Base-by-base conservation (phyloP, 305 asterid species). In the Caryopteris hybrid region DNA sequence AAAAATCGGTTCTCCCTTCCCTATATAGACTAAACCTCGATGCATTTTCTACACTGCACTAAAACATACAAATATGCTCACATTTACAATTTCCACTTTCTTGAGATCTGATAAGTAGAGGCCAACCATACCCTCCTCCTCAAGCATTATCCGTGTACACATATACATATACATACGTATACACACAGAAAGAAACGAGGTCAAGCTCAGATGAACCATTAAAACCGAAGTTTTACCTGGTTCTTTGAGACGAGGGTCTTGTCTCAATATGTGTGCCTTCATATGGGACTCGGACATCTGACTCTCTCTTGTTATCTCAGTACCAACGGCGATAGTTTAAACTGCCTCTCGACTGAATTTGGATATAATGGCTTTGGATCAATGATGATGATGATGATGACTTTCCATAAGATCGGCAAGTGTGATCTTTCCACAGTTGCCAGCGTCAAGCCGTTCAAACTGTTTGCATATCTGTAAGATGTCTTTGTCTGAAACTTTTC, bases 341-440 rank as follows among this genome's bases (percentile, higher is more conserved):
- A 23, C 11, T 16, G 21, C 22, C 43, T 1, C n/a, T 14, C 4
- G 11, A 25, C 50, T 41, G 63, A 17, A 23, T 23, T 31, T n/a
- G 20, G 54, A 47, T 8, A 18, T 58, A 31, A 46, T 6, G 61
- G 20, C 7, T 16, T 12, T 38, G 27, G 18, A 43, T 84, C 62
- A 88, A 65, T 75, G 87, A 67, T 56, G 43, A 13, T 29, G 39
- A 16, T 55, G 36, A 16, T 55, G 10, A 36, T 79, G 82, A 54
- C 70, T 59, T 73, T 86, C 91, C 86, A 84, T 79, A 50, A 93
- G 96, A 90, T 88, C 97, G 0, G 86, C 85, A 14, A 93, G 92
- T 6, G 94, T 84, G 70, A 93, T 93, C 76, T 91, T 90, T 16
- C 97, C 99, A 68, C 92, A 86, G 74, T 87, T 85, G 43, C 94